Percentiles rank a stretch among this genome's conserved stretches.
These are phyloP conservation scores for Malania oleifera DNA, from an alignment of 164 flowering plant species.

Conservation along the genomic window DNA sequence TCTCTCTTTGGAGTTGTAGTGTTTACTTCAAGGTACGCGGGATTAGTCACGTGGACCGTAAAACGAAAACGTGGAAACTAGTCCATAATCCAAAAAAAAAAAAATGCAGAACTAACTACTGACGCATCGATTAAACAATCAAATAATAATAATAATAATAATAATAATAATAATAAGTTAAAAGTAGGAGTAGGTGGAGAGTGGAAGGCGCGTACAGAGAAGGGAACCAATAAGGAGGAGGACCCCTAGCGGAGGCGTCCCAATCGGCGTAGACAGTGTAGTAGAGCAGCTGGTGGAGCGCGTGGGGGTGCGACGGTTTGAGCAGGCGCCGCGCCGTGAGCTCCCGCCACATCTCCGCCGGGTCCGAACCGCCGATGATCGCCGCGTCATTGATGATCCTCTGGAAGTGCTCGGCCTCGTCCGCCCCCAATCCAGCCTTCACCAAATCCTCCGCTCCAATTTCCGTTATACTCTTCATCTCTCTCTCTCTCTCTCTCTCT, in stretches of 20 bases:
- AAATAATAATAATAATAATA: too few relatives aligned
- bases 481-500: slow-evolving; percentile 23
- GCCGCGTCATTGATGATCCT: slow-evolving; percentile 26
- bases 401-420: slow-evolving; percentile 48
- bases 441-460: slow-evolving; percentile 51
- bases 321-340: slow-evolving; percentile 40
- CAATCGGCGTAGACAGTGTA: slow-evolving; percentile 60
- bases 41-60: too few relatives aligned
- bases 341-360: slow-evolving; percentile 52
- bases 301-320: slow-evolving; percentile 68
- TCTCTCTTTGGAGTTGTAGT: too few relatives aligned
- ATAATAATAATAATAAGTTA: too few relatives aligned
- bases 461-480: slow-evolving; percentile 24
- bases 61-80: too few relatives aligned
- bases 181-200: background rate
- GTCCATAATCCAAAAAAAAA: too few relatives aligned
- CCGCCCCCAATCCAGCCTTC: slow-evolving; percentile 34
- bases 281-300: slow-evolving; percentile 75
- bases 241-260: slow-evolving; percentile 58
- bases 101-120: too few relatives aligned
- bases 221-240: slow-evolving; percentile 92
- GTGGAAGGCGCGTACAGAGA: slow-evolving; percentile 45
- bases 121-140: too few relatives aligned
- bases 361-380: slow-evolving; percentile 12
- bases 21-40: too few relatives aligned